Percentiles rank a stretch among this genome's conserved stretches.
phyloP scores from a whole-genome alignment of 441 rosid species.

The Metrosideros polymorpha region DNA sequence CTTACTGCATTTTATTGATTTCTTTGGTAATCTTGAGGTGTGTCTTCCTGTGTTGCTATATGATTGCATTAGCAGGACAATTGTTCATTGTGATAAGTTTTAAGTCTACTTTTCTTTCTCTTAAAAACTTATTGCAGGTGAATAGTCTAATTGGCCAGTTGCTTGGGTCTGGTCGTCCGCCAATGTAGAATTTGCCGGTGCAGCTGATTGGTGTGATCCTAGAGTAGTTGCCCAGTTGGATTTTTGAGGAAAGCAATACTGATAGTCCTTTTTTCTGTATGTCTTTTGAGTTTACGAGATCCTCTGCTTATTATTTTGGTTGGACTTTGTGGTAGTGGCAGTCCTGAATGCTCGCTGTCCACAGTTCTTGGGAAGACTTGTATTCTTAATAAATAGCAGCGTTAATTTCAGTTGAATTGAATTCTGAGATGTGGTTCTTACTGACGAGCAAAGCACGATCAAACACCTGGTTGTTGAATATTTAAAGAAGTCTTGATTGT shows the following conservation, averaged over 20 bases:
- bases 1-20: not conserved
- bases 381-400: not conserved
- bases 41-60: not conserved
- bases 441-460: not conserved
- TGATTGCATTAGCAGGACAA: not conserved
- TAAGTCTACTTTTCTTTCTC: not conserved
- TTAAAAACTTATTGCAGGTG: constrained; percentile 37
- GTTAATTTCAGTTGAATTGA: not conserved
- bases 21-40: not conserved
- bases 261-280: not conserved
- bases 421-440: not conserved
- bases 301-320: not conserved
- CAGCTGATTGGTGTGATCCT: not conserved
- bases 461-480: not conserved
- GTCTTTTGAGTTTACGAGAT: not conserved
- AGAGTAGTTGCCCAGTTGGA: not conserved
- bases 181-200: constrained; percentile 28
- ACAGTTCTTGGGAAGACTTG: not conserved
- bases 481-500: not conserved
- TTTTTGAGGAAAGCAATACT: not conserved
- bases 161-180: constrained; percentile 75
- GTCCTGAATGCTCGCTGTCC: not conserved
- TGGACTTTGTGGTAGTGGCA: not conserved
- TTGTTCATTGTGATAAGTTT: not conserved
- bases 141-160: constrained; percentile 76